Evolutionary conservation across 805 yeast genomes (phyloP), one percentile per base, ranked within the genome.

Genomic region (Saturnispora bothae): DNA sequence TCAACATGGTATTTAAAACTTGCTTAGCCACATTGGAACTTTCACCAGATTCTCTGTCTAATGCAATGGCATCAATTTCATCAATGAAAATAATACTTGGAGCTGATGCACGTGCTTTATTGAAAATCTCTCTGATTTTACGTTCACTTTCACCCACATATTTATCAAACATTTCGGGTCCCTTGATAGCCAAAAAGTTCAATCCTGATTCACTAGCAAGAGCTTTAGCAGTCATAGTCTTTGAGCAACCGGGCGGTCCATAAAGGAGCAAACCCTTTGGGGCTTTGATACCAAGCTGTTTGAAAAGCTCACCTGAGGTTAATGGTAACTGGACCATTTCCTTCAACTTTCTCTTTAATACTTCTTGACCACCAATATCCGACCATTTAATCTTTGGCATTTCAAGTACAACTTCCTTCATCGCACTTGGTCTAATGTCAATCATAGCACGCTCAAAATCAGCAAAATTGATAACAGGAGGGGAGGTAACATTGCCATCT

Each of bases 201-300:
- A 89, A 70, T 0, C 96, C 96, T 2, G 96, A 81, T 59, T 89
- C 98, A 0, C 95, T 83, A 0, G 97, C 97, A 22, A 89, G 62
- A 0, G 96, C 96, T 53, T 89, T 89, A 2, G 96, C 97, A 0
- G 95, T 84, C 44, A 89, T 60, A 0, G 98, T 89, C 52, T 89
- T 89, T 9, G 96, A 88, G 63, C 97, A 89, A 13, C 98, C 98
- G 0, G 98, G 97, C 1, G 99, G 99, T 0, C 99, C 99, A 57
- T 92, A 92, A 16, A 92, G 64, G 33, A 92, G 59, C 1, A 92
- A 81, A 27, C 99, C 99, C 48, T 84, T 82, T 3, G 99, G 99
- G 0, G 97, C 86, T 31, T 73, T 65, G 3, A 92, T 78, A 0
- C 97, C 97, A 12, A 92, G 65, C 30, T 71, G 64, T 15, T 65